A percentile compares a stretch with the other conserved stretches of the same genome.
Conservation (phyloP, 2,329 filamentous ascomycete species). For the Hypoxylon sp. region DNA sequence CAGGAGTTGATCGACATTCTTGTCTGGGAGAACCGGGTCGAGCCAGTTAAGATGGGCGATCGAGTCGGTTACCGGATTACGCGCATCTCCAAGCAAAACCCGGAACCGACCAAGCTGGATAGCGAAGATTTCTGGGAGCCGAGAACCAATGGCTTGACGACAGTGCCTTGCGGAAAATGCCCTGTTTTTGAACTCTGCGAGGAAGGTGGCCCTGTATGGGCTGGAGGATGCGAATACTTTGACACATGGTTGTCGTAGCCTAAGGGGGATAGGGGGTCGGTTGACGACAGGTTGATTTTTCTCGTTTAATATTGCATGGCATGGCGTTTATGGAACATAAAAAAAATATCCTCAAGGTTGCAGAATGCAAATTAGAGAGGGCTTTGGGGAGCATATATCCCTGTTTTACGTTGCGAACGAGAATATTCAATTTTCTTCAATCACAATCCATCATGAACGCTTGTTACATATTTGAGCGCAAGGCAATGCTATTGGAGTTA, state of each 20-base stretch:
- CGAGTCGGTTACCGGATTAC: conserved; percentile 63
- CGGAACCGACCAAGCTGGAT: conserved; percentile 39
- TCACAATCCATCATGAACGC: too few relatives aligned
- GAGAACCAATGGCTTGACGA: conserved; percentile 77
- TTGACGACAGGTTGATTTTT: not conserved
- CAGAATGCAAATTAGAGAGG: too few relatives aligned
- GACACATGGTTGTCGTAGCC: conserved; percentile 74
- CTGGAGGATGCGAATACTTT: conserved; percentile 91
- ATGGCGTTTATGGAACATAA: conserved; percentile 31
- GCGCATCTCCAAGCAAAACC: conserved; percentile 55
- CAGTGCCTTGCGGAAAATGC: conserved; percentile 89
- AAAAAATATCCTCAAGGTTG: too few relatives aligned
- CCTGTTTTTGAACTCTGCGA: conserved; percentile 94
- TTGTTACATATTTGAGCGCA: not conserved
- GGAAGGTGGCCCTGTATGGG: conserved; percentile 88
- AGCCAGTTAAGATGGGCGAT: conserved; percentile 64
- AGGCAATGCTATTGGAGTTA: conserved; percentile 37
- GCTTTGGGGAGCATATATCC: not conserved
- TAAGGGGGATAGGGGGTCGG: too few relatives aligned
- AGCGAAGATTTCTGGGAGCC: conserved; percentile 50
- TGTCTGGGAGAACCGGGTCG: conserved; percentile 85
- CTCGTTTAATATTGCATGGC: conserved; percentile 28
- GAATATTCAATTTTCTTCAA: too few relatives aligned
- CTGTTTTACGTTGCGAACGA: too few relatives aligned
- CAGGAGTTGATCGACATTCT: conserved; percentile 88